Evolutionary conservation across 306 rosid genomes (phyloP).

Genomic region (Cucumis hystrix): DNA sequence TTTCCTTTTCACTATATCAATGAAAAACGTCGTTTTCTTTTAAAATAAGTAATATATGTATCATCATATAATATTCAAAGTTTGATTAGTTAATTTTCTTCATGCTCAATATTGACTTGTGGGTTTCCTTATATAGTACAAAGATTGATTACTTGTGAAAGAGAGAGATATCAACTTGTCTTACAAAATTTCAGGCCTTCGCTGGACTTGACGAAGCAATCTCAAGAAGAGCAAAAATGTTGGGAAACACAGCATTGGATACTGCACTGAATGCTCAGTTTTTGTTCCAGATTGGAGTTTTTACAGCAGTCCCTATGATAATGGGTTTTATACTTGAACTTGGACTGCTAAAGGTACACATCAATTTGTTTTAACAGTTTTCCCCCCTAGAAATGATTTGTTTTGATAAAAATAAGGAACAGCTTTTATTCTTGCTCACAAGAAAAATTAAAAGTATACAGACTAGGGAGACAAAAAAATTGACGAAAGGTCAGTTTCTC

Average conservation of each 20-base stretch:
- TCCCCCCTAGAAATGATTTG: neutral
- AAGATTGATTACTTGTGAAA: neutral
- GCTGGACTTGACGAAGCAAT: slow-evolving; percentile 72
- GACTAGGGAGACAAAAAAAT: neutral
- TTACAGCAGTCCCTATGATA: slow-evolving; percentile 90
- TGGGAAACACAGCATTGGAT: slow-evolving; percentile 75
- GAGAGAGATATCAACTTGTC: neutral
- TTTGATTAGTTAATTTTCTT: neutral
- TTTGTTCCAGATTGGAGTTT: slow-evolving; percentile 91
- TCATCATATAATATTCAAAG: neutral
- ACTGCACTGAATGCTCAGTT: slow-evolving; percentile 93
- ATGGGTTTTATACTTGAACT: slow-evolving; percentile 90
- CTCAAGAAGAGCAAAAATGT: slow-evolving; percentile 29
- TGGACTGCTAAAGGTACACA: slow-evolving; percentile 75
- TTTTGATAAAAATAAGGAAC: neutral
- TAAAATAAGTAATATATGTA: too few relatives aligned
- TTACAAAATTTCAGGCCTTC: slow-evolving; percentile 50
- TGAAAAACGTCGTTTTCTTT: too few relatives aligned
- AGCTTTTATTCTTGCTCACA: neutral
- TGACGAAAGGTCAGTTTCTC: too few relatives aligned
- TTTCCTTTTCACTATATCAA: too few relatives aligned
- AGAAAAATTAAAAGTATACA: neutral
- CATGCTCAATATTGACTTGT: neutral
- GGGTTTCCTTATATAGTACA: neutral
- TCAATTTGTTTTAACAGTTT: neutral